Evolutionary conservation across 2,329 filamentous ascomycete genomes (phyloP).

Genomic region (Colletotrichum limetticola): DNA sequence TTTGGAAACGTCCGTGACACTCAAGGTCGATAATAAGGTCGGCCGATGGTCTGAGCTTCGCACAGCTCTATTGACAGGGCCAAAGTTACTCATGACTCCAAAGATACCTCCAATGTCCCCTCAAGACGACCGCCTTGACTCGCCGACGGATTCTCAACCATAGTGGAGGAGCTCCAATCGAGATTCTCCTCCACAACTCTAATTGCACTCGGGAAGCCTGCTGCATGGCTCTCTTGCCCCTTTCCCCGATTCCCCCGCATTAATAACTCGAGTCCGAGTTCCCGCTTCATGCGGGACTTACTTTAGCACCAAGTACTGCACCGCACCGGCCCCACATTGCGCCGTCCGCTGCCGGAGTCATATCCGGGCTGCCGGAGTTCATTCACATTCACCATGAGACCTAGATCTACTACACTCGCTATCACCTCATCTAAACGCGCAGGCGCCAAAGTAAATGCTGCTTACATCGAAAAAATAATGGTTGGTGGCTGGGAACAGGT

Average conservation of each 20-base stretch:
- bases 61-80: neutral
- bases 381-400: neutral
- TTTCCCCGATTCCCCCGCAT: neutral
- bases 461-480: neutral
- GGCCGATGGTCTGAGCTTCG: constrained; percentile 15
- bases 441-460: neutral
- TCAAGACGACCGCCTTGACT: constrained; percentile 7
- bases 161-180: neutral
- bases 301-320: neutral
- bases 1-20: constrained; percentile 24
- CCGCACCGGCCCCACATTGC: constrained; percentile 8
- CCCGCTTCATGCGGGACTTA: neutral
- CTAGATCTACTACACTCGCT: neutral
- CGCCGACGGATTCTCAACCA: neutral
- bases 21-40: constrained; percentile 11
- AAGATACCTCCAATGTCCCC: neutral
- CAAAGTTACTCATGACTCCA: constrained; percentile 1
- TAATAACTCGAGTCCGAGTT: neutral
- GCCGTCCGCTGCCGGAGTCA: constrained; percentile 18
- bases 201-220: neutral
- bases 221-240: neutral
- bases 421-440: neutral
- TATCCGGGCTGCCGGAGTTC: constrained; percentile 15
- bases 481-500: too few relatives aligned
- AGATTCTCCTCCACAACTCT: neutral